A percentile compares a stretch with the other conserved stretches of the same genome.
Conservation (phyloP, 1,284 basidiomycete species). For the Naganishia sp. region DNA sequence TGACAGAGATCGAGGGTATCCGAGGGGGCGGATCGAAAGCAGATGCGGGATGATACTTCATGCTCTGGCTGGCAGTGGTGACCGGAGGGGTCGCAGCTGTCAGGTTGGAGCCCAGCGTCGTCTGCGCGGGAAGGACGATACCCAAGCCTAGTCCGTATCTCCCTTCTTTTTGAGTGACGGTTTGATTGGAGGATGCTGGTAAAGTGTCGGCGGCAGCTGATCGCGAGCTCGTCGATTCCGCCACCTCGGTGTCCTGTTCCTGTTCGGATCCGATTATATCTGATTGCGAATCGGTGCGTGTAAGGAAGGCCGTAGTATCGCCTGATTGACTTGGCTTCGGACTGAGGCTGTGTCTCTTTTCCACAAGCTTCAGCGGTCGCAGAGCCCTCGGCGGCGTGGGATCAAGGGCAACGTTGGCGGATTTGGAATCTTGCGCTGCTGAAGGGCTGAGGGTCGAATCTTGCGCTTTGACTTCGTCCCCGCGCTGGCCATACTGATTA, state of each 20-base stretch:
- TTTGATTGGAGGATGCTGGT: too few species aligned
- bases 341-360: conserved; percentile 14
- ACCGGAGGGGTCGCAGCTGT: background rate
- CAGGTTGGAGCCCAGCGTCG: background rate
- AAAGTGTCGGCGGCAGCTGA: too few species aligned
- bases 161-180: too few species aligned
- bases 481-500: too few species aligned
- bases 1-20: conserved; percentile 25
- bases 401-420: background rate
- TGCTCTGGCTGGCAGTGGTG: background rate
- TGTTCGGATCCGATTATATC: too few species aligned
- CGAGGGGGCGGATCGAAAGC: conserved; percentile 48
- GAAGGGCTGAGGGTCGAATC: background rate
- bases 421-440: background rate
- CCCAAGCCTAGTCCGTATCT: background rate
- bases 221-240: too few species aligned
- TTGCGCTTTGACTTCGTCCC: too few species aligned
- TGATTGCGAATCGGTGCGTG: too few species aligned
- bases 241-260: too few species aligned
- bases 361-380: conserved; percentile 15
- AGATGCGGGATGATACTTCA: conserved; percentile 43
- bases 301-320: too few species aligned
- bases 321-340: too few species aligned
- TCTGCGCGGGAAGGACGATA: background rate
- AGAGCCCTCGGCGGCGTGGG: conserved; percentile 2